These are phyloP conservation scores for Cyberlindnera galapagoensis DNA, from an alignment of 805 yeast species.

Conservation along the genomic window DNA sequence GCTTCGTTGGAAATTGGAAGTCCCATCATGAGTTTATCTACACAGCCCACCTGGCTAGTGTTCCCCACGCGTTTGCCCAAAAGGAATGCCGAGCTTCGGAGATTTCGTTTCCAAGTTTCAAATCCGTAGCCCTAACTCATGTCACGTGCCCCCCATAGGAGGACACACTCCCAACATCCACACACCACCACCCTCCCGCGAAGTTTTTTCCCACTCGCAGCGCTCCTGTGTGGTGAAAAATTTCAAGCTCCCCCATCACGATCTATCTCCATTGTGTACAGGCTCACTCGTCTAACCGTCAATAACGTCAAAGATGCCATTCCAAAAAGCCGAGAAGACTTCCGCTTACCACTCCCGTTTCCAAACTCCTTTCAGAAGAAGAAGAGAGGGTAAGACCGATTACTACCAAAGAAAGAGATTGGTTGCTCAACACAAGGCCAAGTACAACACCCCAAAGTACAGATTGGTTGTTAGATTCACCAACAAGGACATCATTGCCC, in stretches of 20 bases:
- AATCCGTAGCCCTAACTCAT: constrained; percentile 1
- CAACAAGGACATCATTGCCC: constrained; percentile 98
- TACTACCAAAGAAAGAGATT: constrained; percentile 99
- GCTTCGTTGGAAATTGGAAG: no score
- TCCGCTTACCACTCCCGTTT: constrained; percentile 97
- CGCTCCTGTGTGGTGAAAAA: constrained; percentile 5
- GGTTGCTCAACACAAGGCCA: constrained; percentile 99
- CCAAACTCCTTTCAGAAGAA: constrained; percentile 99
- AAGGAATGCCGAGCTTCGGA: no score
- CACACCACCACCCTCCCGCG: neutral
- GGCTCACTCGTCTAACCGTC: neutral
- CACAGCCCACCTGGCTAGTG: no score
- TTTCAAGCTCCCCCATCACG: constrained; percentile 1
- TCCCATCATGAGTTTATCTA: no score
- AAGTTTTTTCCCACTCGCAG: neutral
- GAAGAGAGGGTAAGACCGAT: constrained; percentile 99
- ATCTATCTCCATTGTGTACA: no score
- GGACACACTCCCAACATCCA: no score
- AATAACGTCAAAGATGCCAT: constrained; percentile 51
- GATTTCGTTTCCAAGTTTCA: no score
- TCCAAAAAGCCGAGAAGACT: constrained; percentile 65
- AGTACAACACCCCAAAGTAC: constrained; percentile 99
- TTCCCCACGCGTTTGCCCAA: no score
- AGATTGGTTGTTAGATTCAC: constrained; percentile 99
- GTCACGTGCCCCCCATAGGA: constrained; percentile 1